Percentiles rank a stretch among this genome's conserved stretches.
phyloP scores from a whole-genome alignment of 257 asterid species.

The Paraleonurus japonicus region DNA sequence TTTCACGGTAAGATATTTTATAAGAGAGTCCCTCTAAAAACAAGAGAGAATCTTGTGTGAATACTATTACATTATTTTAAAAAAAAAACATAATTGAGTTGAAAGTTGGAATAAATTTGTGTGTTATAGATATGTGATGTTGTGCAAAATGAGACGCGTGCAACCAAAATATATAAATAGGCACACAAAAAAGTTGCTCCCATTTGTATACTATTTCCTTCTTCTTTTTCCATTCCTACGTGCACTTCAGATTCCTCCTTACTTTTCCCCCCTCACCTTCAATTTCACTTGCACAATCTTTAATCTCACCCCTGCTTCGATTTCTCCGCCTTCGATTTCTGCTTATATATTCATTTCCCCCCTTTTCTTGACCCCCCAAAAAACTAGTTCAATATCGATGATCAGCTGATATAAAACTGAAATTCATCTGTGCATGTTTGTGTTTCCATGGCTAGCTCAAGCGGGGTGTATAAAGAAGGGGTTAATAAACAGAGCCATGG shows the following conservation, averaged over 20 bases:
- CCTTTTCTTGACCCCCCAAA: slow-evolving; percentile 25
- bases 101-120: too few species aligned
- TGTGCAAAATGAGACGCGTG: slow-evolving; percentile 18
- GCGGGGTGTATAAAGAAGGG: slow-evolving; percentile 41
- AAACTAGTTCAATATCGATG: background rate
- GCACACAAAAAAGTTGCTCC: slow-evolving; percentile 41
- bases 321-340: slow-evolving; percentile 19
- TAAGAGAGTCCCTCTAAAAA: too few species aligned
- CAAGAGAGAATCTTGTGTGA: too few species aligned
- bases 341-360: background rate
- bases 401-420: background rate
- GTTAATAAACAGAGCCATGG: slow-evolving; percentile 24
- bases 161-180: slow-evolving; percentile 50
- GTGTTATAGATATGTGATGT: too few species aligned
- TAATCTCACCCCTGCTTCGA: slow-evolving; percentile 15
- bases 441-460: slow-evolving; percentile 43
- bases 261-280: slow-evolving; percentile 27
- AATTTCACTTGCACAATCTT: slow-evolving; percentile 32
- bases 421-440: slow-evolving; percentile 29
- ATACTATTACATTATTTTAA: too few species aligned
- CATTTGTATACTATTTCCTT: slow-evolving; percentile 29
- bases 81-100: too few species aligned
- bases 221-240: slow-evolving; percentile 31
- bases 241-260: slow-evolving; percentile 52
- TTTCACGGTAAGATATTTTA: too few species aligned